A percentile compares a stretch with the other conserved stretches of the same genome.
phyloP scores from a whole-genome alignment of 129 eudicot genomes.

The Flaveria robusta region DNA sequence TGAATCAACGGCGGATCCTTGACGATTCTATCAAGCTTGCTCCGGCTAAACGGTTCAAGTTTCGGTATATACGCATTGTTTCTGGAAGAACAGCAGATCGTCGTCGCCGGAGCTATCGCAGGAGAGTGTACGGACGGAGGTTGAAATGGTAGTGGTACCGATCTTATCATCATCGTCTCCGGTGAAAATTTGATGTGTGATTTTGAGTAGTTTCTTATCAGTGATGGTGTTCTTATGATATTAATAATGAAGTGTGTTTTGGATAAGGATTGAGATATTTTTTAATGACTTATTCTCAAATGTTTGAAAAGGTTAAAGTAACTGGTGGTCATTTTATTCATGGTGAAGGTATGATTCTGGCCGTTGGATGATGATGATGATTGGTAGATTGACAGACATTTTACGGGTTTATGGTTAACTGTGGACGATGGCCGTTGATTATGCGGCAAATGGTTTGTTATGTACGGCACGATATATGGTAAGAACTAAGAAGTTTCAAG shows the following conservation, averaged over 20 bases:
- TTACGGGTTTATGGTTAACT: background rate
- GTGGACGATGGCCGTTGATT: conserved; percentile 1
- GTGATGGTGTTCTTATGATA: background rate
- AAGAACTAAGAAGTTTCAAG: background rate
- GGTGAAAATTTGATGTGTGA: background rate
- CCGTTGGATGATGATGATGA: conserved; percentile 28
- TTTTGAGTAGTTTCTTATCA: background rate
- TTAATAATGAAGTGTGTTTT: background rate
- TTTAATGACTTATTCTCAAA: background rate
- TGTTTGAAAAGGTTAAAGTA: background rate
- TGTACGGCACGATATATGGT: background rate
- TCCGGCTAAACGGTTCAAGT: conserved; percentile 44
- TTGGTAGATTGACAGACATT: background rate
- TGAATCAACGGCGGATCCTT: conserved; percentile 45
- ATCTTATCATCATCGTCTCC: conserved; percentile 34
- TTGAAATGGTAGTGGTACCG: conserved; percentile 32
- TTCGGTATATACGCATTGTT: conserved; percentile 43
- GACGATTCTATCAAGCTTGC: conserved; percentile 31
- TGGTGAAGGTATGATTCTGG: conserved; percentile 14
- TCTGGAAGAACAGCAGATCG: conserved; percentile 36
- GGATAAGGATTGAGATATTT: conserved; percentile 44
- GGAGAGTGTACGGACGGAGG: background rate
- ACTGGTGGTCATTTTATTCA: background rate
- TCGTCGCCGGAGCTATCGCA: conserved; percentile 29
- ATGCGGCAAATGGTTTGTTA: background rate